phyloP scores from a whole-genome alignment of 495 filamentous ascomycete species.

The Cenococcum geophilum region DNA sequence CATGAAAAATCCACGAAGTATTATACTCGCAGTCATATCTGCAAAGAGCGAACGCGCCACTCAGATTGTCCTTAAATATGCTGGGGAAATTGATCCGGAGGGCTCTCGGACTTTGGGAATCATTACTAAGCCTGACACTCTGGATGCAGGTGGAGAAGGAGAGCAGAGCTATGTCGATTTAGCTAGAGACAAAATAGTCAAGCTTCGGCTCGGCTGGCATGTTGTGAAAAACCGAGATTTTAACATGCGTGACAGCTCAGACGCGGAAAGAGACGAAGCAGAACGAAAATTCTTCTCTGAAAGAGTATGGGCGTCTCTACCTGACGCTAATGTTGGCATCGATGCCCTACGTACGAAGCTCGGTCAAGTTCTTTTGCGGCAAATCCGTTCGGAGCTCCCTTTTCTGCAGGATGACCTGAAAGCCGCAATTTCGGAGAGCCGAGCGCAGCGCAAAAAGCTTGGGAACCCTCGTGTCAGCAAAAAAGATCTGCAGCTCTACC shows the following conservation, averaged over 20 bases:
- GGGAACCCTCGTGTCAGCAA: neutral
- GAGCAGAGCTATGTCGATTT: constrained; percentile 15
- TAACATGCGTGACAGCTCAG: neutral
- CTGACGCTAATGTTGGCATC: neutral
- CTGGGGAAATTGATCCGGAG: constrained; percentile 40
- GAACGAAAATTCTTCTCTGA: constrained; percentile 1
- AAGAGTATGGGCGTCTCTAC: neutral
- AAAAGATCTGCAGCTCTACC: neutral
- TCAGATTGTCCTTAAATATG: constrained; percentile 45
- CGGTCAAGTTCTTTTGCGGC: neutral
- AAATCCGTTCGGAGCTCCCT: neutral
- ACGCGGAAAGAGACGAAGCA: constrained; percentile 1
- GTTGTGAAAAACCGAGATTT: constrained; percentile 2
- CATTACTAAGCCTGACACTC: constrained; percentile 45
- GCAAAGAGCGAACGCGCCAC: constrained; percentile 47
- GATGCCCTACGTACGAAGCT: constrained; percentile 2
- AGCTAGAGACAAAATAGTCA: neutral
- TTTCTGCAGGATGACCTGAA: neutral
- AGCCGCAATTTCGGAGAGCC: neutral
- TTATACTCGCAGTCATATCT: constrained; percentile 58
- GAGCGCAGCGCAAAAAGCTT: neutral
- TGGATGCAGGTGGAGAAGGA: constrained; percentile 28
- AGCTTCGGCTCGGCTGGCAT: constrained; percentile 8
- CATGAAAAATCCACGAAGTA: constrained; percentile 41
- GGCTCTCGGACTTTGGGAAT: constrained; percentile 49